Percentiles rank a stretch among this genome's conserved stretches.
Evolutionary conservation across 2,329 filamentous ascomycete genomes (phyloP).

Genomic region (Calcarisporium arbuscula): DNA sequence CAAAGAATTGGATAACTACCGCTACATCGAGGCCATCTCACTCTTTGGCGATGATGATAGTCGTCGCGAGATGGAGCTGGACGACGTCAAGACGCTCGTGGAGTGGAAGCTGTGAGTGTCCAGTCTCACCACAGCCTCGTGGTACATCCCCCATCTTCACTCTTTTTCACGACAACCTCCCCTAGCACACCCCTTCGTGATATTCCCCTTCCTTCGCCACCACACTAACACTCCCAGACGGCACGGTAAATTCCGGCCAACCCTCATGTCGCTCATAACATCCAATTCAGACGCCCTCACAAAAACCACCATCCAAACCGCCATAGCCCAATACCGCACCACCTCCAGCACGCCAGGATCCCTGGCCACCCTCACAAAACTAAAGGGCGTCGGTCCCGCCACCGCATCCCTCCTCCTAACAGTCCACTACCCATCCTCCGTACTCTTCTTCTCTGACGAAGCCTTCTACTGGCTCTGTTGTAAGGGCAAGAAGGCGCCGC

Average conservation of each 20-base stretch:
- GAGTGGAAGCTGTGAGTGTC: conserved; percentile 64
- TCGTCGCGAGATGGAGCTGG: conserved; percentile 40
- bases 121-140: conserved; percentile 2
- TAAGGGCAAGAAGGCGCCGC: conserved; percentile 39
- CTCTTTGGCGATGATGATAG: conserved; percentile 32
- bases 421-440: conserved; percentile 49
- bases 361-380: conserved; percentile 46
- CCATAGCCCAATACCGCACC: conserved; percentile 40
- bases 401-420: conserved; percentile 70
- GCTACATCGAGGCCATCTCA: conserved; percentile 48
- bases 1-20: conserved; percentile 51
- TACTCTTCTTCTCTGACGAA: conserved; percentile 78
- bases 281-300: conserved; percentile 51
- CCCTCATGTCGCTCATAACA: conserved; percentile 52
- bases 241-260: conserved; percentile 58
- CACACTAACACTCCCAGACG: conserved; percentile 28
- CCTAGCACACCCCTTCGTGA: neutral
- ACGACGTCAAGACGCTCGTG: conserved; percentile 54
- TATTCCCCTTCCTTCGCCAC: neutral
- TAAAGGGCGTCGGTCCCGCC: conserved; percentile 74
- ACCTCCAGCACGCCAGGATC: conserved; percentile 34
- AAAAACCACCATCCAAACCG: conserved; percentile 42
- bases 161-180: neutral
- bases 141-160: conserved; percentile 2
- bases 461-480: conserved; percentile 66